Conservation (phyloP, 2,329 filamentous ascomycete species). For the Alternaria infectoria region DNA sequence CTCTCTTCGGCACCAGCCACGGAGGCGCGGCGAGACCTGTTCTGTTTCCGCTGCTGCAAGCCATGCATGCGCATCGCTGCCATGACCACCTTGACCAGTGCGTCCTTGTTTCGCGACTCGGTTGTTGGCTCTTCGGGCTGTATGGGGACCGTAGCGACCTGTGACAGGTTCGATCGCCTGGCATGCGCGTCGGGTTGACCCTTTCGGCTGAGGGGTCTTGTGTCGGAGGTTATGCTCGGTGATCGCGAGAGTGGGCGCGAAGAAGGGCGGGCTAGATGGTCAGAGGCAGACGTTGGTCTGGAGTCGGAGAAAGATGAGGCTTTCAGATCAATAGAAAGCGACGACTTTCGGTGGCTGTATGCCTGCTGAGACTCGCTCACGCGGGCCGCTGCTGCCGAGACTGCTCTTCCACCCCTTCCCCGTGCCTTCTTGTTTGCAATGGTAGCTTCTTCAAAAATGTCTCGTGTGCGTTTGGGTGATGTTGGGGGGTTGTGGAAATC, state of each 20-base stretch:
- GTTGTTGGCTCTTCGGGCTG: constrained; percentile 42
- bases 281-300: constrained; percentile 34
- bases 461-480: constrained; percentile 52
- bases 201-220: constrained; percentile 39
- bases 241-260: constrained; percentile 40
- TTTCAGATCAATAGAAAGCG: constrained; percentile 37
- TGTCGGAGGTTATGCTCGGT: constrained; percentile 42
- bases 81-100: constrained; percentile 58
- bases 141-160: constrained; percentile 40
- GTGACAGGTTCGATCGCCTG: constrained; percentile 42
- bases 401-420: constrained; percentile 51
- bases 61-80: constrained; percentile 61
- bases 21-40: constrained; percentile 33
- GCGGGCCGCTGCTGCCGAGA: constrained; percentile 52
- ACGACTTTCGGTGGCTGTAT: constrained; percentile 42
- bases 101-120: constrained; percentile 57
- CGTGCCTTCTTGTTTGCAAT: constrained; percentile 52
- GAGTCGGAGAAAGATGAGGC: constrained; percentile 25
- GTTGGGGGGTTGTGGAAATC: constrained; percentile 25
- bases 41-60: constrained; percentile 52
- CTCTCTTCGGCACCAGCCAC: constrained; percentile 21
- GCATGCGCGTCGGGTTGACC: constrained; percentile 29
- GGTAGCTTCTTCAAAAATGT: constrained; percentile 57
- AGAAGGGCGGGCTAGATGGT: constrained; percentile 24
- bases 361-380: constrained; percentile 32